A percentile compares a stretch with the other conserved stretches of the same genome.
These are phyloP conservation scores for Fomes fomentarius DNA, from an alignment of 1,284 basidiomycete species.

Conservation along the genomic window DNA sequence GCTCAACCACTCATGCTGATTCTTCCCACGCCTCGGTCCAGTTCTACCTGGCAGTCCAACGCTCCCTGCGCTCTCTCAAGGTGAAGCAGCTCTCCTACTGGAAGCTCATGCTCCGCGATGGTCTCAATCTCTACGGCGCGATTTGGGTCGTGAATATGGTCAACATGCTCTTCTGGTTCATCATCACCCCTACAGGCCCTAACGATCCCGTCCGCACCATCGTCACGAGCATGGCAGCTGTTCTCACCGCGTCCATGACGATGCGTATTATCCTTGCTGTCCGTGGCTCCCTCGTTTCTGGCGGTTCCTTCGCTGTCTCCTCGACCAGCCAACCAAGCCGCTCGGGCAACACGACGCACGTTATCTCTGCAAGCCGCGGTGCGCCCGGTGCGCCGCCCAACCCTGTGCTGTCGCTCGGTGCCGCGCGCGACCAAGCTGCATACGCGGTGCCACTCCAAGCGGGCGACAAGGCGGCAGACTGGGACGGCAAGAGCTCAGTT, in stretches of 20 bases:
- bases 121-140: slow-evolving; percentile 79
- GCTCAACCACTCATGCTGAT: slow-evolving; percentile 4
- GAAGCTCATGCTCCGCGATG: slow-evolving; percentile 87
- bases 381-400: slow-evolving; percentile 21
- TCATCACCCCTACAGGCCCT: slow-evolving; percentile 62
- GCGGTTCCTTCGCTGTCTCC: slow-evolving; percentile 64
- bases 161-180: slow-evolving; percentile 83
- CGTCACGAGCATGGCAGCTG: slow-evolving; percentile 79
- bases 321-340: slow-evolving; percentile 34
- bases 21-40: slow-evolving; percentile 24
- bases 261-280: slow-evolving; percentile 82
- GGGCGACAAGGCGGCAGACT: slow-evolving; percentile 54
- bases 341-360: slow-evolving; percentile 42
- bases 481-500: slow-evolving; percentile 59
- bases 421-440: slow-evolving; percentile 37
- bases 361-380: slow-evolving; percentile 47
- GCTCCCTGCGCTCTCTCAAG: slow-evolving; percentile 64
- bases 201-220: slow-evolving; percentile 77
- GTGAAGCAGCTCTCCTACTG: slow-evolving; percentile 63
- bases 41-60: slow-evolving; percentile 65
- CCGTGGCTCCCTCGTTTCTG: slow-evolving; percentile 66
- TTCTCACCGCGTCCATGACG: slow-evolving; percentile 82
- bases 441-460: slow-evolving; percentile 70
- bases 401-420: slow-evolving; percentile 39
- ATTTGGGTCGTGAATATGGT: slow-evolving; percentile 75